phyloP scores from a whole-genome alignment of 371 early-diverging fungal species.

The Fennellomyces sp. region DNA sequence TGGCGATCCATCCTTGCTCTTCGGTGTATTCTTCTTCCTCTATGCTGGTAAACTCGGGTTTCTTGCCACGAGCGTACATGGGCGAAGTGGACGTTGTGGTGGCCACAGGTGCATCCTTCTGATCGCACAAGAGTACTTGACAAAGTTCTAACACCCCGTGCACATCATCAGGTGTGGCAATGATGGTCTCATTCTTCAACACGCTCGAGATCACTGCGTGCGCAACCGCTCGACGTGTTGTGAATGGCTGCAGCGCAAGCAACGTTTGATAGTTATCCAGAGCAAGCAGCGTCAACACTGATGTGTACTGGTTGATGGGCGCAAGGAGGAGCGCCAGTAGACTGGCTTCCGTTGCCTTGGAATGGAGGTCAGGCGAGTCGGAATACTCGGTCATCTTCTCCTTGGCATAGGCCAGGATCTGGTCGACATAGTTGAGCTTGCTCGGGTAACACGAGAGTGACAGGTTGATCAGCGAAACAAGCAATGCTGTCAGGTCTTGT shows the following conservation, averaged over 20 bases:
- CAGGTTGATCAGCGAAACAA: slow-evolving; percentile 84
- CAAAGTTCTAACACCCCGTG: slow-evolving; percentile 83
- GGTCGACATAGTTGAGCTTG: slow-evolving; percentile 82
- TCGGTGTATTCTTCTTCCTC: slow-evolving; percentile 76
- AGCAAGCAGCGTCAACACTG: slow-evolving; percentile 62
- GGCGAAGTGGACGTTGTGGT: slow-evolving; percentile 19
- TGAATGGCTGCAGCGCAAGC: slow-evolving; percentile 78
- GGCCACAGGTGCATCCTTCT: slow-evolving; percentile 60
- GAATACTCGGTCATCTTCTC: slow-evolving; percentile 58
- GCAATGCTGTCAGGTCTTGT: slow-evolving; percentile 86
- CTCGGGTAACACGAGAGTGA: slow-evolving; percentile 93
- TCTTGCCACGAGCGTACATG: slow-evolving; percentile 18
- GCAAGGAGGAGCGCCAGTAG: slow-evolving; percentile 68
- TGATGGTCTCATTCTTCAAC: slow-evolving; percentile 64
- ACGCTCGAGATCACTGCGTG: slow-evolving; percentile 72
- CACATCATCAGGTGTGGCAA: slow-evolving; percentile 78
- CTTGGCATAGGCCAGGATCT: slow-evolving; percentile 84
- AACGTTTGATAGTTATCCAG: slow-evolving; percentile 77
- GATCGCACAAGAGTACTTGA: slow-evolving; percentile 78
- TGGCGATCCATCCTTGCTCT: slow-evolving; percentile 85
- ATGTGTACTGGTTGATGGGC: slow-evolving; percentile 75
- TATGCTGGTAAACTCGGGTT: slow-evolving; percentile 34
- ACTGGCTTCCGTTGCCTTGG: slow-evolving; percentile 61
- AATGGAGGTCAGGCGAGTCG: slow-evolving; percentile 59
- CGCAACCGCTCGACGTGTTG: slow-evolving; percentile 80